Conservation (phyloP, 805 yeast species). For the Naumovozyma baii region DNA sequence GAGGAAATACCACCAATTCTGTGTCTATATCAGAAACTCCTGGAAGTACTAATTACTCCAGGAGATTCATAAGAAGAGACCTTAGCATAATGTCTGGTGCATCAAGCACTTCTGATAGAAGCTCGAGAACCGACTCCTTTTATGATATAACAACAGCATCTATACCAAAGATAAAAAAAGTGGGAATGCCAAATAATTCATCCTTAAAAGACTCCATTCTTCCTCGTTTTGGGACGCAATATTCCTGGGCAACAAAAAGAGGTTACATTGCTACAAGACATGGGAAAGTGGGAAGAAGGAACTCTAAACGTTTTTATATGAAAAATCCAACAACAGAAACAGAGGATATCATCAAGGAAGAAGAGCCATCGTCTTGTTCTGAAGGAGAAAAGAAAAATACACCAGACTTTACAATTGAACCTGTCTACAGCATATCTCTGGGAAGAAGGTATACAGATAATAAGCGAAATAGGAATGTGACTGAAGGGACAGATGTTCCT, state of each 20-base stretch:
- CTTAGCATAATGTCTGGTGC: slow-evolving; percentile 31
- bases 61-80: slow-evolving; percentile 27
- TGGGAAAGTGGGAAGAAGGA: slow-evolving; percentile 10
- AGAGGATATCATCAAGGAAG: slow-evolving; percentile 28
- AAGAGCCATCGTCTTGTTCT: slow-evolving; percentile 10
- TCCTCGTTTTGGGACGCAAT: slow-evolving; percentile 18
- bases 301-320: slow-evolving; percentile 15
- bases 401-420: not conserved
- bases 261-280: slow-evolving; percentile 10
- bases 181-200: slow-evolving; percentile 9
- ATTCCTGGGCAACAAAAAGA: slow-evolving; percentile 10
- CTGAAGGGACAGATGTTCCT: not conserved
- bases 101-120: slow-evolving; percentile 33
- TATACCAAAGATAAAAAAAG: slow-evolving; percentile 10
- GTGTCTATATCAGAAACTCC: not conserved
- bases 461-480: not conserved
- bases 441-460: not conserved
- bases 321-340: slow-evolving; percentile 12
- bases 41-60: slow-evolving; percentile 14
- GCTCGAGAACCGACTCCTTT: slow-evolving; percentile 34
- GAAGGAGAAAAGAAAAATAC: not conserved
- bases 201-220: slow-evolving; percentile 14
- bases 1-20: not conserved
- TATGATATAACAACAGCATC: slow-evolving; percentile 33
- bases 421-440: not conserved